Base-by-base conservation (phyloP, 805 yeast species). In the Teunomyces kruisii region DNA sequence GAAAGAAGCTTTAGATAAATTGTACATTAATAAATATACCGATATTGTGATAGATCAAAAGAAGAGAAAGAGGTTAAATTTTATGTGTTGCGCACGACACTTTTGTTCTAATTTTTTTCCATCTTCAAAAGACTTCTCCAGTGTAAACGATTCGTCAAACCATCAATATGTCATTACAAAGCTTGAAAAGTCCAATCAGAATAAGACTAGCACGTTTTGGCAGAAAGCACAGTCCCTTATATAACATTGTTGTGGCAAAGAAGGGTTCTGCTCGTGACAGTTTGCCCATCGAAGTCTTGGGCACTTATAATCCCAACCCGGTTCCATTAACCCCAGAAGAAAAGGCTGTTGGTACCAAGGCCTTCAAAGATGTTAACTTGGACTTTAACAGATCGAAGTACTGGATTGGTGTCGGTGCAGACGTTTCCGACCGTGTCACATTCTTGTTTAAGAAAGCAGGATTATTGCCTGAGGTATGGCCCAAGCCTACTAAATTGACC, bases 341-440 rank as follows among this genome's bases (percentile, higher is more conserved):
- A 57, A 70, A 69, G 52, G 79, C 75, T 32, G 62, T 61, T 15
- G 87, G 86, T 9, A 69, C 71, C 32, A 68, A 76, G 49, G 87
- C 91, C 9, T 74, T 78, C 40, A 92, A 94, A 63, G 90, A 90
- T 54, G 79, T 92, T 32, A 78, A 83, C 53, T 70, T 94, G 30
- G 98, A 94, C 62, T 90, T 94, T 61, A 81, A 82, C 52, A 81
- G 97, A 57, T 81, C 96, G 4, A 89, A 89, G 64, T 94, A 94
- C 67, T 94, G 99, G 99, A 71, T 94, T 29, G 96, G 97, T 57
- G 96, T 89, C 14, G 99, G 99, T 9, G 98, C 98, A 1, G 96
- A 88, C 62, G 96, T 97, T 6, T 82, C 92, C 17, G 90, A 86
- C 36, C 73, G 94, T 3, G 96, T 92, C 9, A 77, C 81, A 2